Evolutionary conservation across 73 alveolate genomes (phyloP), one percentile per base, ranked within the genome.

Genomic region (Paramecium pentaurelia): DNA sequence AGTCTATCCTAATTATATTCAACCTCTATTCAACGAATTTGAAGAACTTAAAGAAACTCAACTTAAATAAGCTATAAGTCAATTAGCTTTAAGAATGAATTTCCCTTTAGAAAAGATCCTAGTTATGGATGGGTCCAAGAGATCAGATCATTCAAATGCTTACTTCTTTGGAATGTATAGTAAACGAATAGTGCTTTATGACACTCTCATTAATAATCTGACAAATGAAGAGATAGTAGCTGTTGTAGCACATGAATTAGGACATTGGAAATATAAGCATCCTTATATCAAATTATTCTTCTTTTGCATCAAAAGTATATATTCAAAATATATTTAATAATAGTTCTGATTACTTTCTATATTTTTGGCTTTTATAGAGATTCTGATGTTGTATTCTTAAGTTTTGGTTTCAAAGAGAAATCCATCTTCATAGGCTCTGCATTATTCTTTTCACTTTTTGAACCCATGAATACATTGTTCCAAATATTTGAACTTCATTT

Each of bases 181-280:
- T 88, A 98, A 98, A 83, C 83, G 99, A 80, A 98, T 98, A 14
- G 99, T 98, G n/a, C 77, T 98, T 64, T 98, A 38, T 92, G 99
- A 98, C 94, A 98, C 99, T 45, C 93, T 98, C 71, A 86, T 94
- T 28, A 97, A 96, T 58, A 71, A 89, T 22, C 64, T 93, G 58
- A 71, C 87, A 12, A 90, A 96, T 77, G 95, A 92, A 30, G 99
- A 98, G 93, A 97, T 98, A 8, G 97, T 93, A 40, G 98, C 98
- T 9, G 98, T 97, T 18, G 92, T 98, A n/a, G 99, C 98, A 22
- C 99, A 98, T 93, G 99, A 98, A 90, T 86, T 98, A 28, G 99
- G 99, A 34, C 99, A 98, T 94, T 98, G 99, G 99, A 87, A 90
- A 60, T 93, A 92, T 83, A 93, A 92, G 42, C 99, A 98, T 92